Conservation (phyloP, 163 green algal species). For the Chlamydomonas reinhardtii region DNA sequence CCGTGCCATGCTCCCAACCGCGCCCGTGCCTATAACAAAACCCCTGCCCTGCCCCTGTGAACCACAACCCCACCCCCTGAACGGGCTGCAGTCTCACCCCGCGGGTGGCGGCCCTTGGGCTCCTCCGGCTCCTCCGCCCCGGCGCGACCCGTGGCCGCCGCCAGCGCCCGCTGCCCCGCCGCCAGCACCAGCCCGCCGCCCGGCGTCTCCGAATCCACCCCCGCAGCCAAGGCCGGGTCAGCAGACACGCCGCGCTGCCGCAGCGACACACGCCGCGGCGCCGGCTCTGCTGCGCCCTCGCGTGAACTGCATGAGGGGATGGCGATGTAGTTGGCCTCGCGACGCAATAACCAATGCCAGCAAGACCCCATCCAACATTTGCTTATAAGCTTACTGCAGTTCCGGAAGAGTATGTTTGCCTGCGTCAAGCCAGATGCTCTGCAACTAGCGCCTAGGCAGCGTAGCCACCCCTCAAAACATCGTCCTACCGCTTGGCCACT, state of each 20-base stretch:
- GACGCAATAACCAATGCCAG: too few relatives aligned
- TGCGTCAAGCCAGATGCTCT: too few relatives aligned
- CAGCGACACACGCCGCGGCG: slow-evolving; percentile 43
- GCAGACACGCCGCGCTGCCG: slow-evolving; percentile 47
- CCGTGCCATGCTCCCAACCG: too few relatives aligned
- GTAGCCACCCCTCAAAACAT: too few relatives aligned
- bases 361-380: too few relatives aligned
- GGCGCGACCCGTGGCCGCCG: not conserved
- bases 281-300: slow-evolving; percentile 2
- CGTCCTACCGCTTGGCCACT: slow-evolving; percentile 26
- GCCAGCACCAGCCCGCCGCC: slow-evolving; percentile 49
- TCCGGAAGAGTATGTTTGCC: too few relatives aligned
- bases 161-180: slow-evolving; percentile 17
- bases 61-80: too few relatives aligned
- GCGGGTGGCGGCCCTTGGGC: not conserved
- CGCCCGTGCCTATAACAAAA: too few relatives aligned
- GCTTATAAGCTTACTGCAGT: too few relatives aligned
- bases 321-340: too few relatives aligned
- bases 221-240: slow-evolving; percentile 48
- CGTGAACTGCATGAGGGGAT: slow-evolving; percentile 6
- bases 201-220: slow-evolving; percentile 49
- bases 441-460: too few relatives aligned
- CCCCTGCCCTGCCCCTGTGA: too few relatives aligned
- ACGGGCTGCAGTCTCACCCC: not conserved
- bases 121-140: not conserved